Conservation (phyloP, 768 basidiomycete genomes). For the Clavaria fumosa region DNA sequence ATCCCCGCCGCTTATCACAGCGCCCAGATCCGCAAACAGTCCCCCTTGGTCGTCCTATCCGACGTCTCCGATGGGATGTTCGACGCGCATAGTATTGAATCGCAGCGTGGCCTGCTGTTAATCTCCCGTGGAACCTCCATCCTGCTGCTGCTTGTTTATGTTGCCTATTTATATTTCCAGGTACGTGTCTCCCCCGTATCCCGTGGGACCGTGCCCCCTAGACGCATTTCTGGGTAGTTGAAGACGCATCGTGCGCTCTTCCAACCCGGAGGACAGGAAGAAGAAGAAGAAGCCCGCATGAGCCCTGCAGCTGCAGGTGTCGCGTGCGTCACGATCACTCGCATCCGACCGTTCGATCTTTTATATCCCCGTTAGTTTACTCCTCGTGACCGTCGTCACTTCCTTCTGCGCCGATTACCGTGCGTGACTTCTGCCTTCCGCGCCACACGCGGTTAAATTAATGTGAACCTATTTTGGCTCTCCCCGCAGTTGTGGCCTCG, state of each 20-base stretch:
- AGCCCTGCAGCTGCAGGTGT: constrained; percentile 47
- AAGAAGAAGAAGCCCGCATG: constrained; percentile 42
- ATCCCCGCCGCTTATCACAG: constrained; percentile 79
- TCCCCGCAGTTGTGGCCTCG: constrained; percentile 57
- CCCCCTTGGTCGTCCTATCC: too few species aligned
- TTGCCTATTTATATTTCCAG: constrained; percentile 65
- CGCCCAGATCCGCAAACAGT: too few species aligned
- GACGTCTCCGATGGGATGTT: too few species aligned
- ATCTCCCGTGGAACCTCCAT: constrained; percentile 76
- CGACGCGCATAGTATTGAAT: too few species aligned
- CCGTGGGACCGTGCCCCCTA: constrained; percentile 1
- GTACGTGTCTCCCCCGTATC: constrained; percentile 19
- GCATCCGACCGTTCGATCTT: too few species aligned
- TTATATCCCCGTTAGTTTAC: constrained; percentile 35
- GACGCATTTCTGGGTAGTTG: constrained; percentile 28
- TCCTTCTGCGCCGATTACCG: constrained; percentile 83
- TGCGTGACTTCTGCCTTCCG: constrained; percentile 23
- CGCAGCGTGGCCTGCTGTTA: constrained; percentile 49
- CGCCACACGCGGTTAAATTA: neutral
- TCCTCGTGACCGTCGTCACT: constrained; percentile 64
- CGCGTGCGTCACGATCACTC: constrained; percentile 33
- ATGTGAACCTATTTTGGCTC: constrained; percentile 15
- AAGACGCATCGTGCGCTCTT: constrained; percentile 59
- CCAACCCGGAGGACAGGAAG: constrained; percentile 16
- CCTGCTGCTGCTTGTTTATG: constrained; percentile 57